Conservation (phyloP, 2,329 filamentous ascomycete species). For the Celoporthe dispersa region DNA sequence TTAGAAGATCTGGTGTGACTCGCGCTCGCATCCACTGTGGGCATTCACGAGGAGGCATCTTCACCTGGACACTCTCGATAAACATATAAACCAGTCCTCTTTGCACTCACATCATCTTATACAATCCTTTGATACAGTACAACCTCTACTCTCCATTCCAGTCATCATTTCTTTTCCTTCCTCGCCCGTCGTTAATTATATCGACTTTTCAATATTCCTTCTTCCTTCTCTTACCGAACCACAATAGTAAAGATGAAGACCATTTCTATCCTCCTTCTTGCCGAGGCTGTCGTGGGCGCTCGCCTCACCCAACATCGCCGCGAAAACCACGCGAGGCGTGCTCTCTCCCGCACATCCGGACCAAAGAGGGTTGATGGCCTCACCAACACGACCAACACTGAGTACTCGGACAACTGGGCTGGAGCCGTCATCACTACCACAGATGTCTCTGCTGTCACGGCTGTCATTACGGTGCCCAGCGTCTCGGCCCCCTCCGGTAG, state of each 20-base stretch:
- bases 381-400: conserved; percentile 12
- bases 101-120: neutral
- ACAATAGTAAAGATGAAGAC: conserved; percentile 48
- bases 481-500: conserved; percentile 45
- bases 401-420: conserved; percentile 53
- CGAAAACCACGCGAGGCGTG: conserved; percentile 35
- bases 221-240: neutral
- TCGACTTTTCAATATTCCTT: neutral
- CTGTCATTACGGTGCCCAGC: conserved; percentile 51
- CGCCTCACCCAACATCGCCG: conserved; percentile 47
- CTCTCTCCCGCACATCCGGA: conserved; percentile 3
- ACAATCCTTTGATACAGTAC: neutral
- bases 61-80: neutral
- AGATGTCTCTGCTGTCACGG: conserved; percentile 55
- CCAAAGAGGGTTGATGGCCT: neutral
- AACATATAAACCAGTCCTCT: neutral
- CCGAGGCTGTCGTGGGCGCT: conserved; percentile 46
- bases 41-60: neutral
- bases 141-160: neutral
- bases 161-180: neutral
- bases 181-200: neutral
- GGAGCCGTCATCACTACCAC: conserved; percentile 57
- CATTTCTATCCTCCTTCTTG: conserved; percentile 44
- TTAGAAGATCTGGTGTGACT: neutral
- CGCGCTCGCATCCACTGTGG: neutral